Conservation (phyloP, 345 rosid species). For the Aquilaria malaccensis region DNA sequence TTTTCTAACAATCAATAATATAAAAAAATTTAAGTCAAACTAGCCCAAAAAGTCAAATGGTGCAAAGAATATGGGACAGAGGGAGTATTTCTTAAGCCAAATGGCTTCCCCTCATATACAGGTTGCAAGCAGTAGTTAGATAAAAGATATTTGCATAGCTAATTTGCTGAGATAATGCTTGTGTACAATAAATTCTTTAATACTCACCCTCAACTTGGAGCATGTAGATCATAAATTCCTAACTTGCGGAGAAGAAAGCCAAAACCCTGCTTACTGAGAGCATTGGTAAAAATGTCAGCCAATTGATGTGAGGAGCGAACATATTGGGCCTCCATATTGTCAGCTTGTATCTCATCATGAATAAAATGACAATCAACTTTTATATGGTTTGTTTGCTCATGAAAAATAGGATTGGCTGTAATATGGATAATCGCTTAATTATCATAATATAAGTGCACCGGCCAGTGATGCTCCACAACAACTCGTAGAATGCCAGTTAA, state of each 20-base stretch:
- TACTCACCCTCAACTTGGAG: slow-evolving; percentile 10
- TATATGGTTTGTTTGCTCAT: slow-evolving; percentile 2
- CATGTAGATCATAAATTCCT: background rate
- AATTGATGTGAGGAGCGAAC: background rate
- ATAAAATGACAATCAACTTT: background rate
- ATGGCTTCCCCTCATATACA: too few species aligned
- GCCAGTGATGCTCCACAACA: background rate
- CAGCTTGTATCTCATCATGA: background rate
- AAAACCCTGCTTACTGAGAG: background rate
- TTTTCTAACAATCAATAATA: too few species aligned
- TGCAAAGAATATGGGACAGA: too few species aligned
- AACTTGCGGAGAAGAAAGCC: background rate
- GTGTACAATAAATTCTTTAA: too few species aligned
- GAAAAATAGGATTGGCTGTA: background rate
- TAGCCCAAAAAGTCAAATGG: too few species aligned
- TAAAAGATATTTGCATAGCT: too few species aligned
- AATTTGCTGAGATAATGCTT: too few species aligned
- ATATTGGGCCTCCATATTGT: background rate
- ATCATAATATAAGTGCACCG: background rate
- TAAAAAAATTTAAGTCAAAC: too few species aligned
- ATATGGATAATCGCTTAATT: slow-evolving; percentile 3
- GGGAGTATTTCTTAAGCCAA: too few species aligned
- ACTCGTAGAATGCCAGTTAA: background rate
- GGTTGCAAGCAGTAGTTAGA: too few species aligned
- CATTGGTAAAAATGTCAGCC: slow-evolving; percentile 1